A percentile compares a stretch with the other conserved stretches of the same genome.
These are phyloP conservation scores for Didymellaceae sp. DNA, from an alignment of 2,329 filamentous ascomycete species.

Conservation along the genomic window DNA sequence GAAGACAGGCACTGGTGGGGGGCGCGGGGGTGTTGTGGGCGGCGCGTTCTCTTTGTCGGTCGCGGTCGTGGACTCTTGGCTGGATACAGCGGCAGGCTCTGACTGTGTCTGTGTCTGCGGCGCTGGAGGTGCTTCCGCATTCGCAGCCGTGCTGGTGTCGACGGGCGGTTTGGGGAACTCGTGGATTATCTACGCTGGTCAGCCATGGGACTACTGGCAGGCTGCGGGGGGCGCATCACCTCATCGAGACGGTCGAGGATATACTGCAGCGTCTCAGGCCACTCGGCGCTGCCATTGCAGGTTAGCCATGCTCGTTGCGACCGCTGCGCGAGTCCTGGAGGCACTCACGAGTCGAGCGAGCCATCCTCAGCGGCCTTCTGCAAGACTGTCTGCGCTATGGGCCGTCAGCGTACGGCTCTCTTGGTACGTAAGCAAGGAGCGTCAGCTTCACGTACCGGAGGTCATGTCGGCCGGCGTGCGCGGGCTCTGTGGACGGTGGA, in stretches of 20 bases:
- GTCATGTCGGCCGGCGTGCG: slow-evolving; percentile 16
- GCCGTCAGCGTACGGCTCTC: slow-evolving; percentile 25
- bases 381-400: slow-evolving; percentile 58
- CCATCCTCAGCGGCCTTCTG: slow-evolving; percentile 64
- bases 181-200: slow-evolving; percentile 68
- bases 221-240: slow-evolving; percentile 46
- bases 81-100: slow-evolving; percentile 28
- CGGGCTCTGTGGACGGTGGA: background rate
- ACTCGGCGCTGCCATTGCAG: slow-evolving; percentile 63
- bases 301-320: slow-evolving; percentile 7
- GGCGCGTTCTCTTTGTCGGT: slow-evolving; percentile 73
- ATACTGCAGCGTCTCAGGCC: slow-evolving; percentile 70
- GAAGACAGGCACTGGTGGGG: slow-evolving; percentile 51
- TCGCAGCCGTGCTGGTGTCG: slow-evolving; percentile 51
- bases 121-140: slow-evolving; percentile 25
- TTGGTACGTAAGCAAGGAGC: too few relatives aligned
- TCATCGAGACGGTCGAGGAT: slow-evolving; percentile 73
- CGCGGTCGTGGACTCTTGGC: slow-evolving; percentile 59
- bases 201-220: background rate
- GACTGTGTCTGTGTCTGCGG: slow-evolving; percentile 19
- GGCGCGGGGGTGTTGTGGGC: slow-evolving; percentile 52
- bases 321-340: slow-evolving; percentile 3
- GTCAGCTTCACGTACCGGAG: slow-evolving; percentile 18
- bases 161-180: slow-evolving; percentile 73
- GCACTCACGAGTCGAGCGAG: slow-evolving; percentile 63